These are phyloP conservation scores for Aureobasidium zeae DNA, from an alignment of 2,329 filamentous ascomycete species.

Conservation along the genomic window DNA sequence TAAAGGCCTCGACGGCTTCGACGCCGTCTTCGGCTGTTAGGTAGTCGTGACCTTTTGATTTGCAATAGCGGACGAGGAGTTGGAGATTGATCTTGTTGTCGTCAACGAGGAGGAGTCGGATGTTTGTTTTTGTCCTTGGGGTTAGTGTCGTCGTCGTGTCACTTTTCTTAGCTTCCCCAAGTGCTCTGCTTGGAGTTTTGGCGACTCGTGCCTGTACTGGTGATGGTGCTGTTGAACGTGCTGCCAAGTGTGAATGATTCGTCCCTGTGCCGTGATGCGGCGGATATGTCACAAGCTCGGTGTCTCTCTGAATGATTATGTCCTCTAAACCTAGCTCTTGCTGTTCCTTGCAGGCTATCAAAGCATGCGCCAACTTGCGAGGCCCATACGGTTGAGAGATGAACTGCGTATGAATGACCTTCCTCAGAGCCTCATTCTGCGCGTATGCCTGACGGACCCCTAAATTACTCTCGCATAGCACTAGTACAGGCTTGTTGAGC, in stretches of 20 bases:
- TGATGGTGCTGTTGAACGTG: too few species aligned
- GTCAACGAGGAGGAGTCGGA: constrained; percentile 25
- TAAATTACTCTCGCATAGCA: constrained; percentile 17
- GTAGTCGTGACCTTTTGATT: constrained; percentile 26
- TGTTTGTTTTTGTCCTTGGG: too few species aligned
- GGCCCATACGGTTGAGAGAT: constrained; percentile 16
- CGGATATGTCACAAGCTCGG: neutral
- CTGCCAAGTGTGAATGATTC: too few species aligned
- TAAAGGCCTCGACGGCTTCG: constrained; percentile 36
- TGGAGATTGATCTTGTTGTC: constrained; percentile 25
- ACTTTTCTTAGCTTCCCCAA: too few species aligned
- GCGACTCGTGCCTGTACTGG: too few species aligned
- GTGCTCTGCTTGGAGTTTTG: neutral
- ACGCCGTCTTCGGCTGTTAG: constrained; percentile 37
- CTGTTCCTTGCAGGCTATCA: neutral
- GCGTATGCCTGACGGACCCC: neutral
- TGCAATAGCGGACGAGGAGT: constrained; percentile 28
- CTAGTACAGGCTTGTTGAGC: constrained; percentile 3
- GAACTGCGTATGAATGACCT: neutral
- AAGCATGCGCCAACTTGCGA: constrained; percentile 9
- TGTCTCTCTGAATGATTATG: neutral
- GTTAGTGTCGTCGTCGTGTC: too few species aligned
- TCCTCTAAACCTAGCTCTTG: neutral
- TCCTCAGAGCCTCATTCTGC: neutral
- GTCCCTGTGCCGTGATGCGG: too few species aligned